Base-by-base conservation (phyloP, 768 basidiomycete species). In the Pleurotus tuoliensis region DNA sequence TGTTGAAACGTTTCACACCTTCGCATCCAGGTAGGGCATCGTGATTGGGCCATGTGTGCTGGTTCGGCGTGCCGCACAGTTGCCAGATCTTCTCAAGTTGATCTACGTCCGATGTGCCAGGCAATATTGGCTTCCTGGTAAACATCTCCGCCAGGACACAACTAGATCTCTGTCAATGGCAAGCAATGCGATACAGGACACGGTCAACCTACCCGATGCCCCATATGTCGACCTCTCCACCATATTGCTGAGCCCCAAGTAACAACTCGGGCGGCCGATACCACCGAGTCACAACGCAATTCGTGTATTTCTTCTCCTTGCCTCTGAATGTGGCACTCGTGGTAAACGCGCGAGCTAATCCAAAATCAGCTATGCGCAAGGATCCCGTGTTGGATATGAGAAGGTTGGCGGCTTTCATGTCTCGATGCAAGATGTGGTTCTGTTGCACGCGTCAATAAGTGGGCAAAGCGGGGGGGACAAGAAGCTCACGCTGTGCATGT, bases 81-180 rank as follows among this genome's bases (percentile, higher is more conserved):
- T 80, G 74, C 81, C 90, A 96, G 54, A 99, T 98, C 71, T 85
- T 87, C 63, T 89, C 85, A 8, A 97, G 72, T 66, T 98, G 97
- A 69, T 95, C 91, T n/a, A 94, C 72, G 62, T 99, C 97, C 8
- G 90, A 87, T 16, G 81, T 82, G 13, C 96, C 96, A 5, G 86
- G 86, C 54, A 98, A 78, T 56, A 99, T 94, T 0, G 96, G 95
- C 55, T 82, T 78, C 44, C 88, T 83, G 56, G 81, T 79, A 69
- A 92, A 96, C 93, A 98, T 98, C 71, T 99, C 97, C 27, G 90
- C 96, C n/a, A 98, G 76, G 25, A 98, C 92, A 69, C 96, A 97
- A 5, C 93, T 95, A 59, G 45, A 27, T 25, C 16, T 18, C 11
- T 11, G 13, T 37, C 16, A 18, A 45, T 47, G 34, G 54, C 13